A percentile compares a stretch with the other conserved stretches of the same genome.
These are phyloP conservation scores for Microdochium nivale DNA, from an alignment of 2,329 filamentous ascomycete species.

Conservation along the genomic window DNA sequence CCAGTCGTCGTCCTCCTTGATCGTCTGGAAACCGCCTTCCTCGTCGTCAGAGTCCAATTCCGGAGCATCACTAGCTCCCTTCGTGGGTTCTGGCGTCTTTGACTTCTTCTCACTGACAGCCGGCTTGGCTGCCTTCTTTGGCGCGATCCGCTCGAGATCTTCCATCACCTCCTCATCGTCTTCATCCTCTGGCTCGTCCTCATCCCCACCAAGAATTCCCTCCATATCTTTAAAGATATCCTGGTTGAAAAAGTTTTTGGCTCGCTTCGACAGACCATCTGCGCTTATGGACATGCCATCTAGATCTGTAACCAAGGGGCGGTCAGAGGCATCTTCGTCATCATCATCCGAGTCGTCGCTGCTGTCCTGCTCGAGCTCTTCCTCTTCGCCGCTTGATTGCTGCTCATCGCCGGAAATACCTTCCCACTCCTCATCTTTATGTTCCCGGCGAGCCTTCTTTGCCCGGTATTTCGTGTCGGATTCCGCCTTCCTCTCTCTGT, in stretches of 20 bases:
- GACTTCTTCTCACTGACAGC: constrained; percentile 6
- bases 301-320: constrained; percentile 54
- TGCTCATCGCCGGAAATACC: constrained; percentile 66
- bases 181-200: constrained; percentile 15
- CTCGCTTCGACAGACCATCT: constrained; percentile 70
- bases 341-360: constrained; percentile 56
- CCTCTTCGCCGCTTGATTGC: constrained; percentile 47
- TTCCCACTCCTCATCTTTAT: constrained; percentile 84
- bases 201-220: constrained; percentile 50
- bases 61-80: constrained; percentile 6
- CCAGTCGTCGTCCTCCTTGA: constrained; percentile 46
- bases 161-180: constrained; percentile 15
- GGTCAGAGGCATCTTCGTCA: constrained; percentile 25
- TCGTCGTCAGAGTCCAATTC: constrained; percentile 28
- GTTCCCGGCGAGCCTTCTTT: constrained; percentile 76
- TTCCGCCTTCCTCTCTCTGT: constrained; percentile 70
- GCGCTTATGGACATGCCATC: constrained; percentile 39
- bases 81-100: constrained; percentile 10
- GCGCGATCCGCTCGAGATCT: constrained; percentile 18
- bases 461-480: constrained; percentile 81
- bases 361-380: constrained; percentile 51
- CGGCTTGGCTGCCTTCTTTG: constrained; percentile 22
- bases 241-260: constrained; percentile 85
- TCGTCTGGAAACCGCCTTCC: constrained; percentile 45
- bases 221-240: constrained; percentile 85